Evolutionary conservation across 805 yeast genomes (phyloP).

Genomic region (Yarrowia sp.): DNA sequence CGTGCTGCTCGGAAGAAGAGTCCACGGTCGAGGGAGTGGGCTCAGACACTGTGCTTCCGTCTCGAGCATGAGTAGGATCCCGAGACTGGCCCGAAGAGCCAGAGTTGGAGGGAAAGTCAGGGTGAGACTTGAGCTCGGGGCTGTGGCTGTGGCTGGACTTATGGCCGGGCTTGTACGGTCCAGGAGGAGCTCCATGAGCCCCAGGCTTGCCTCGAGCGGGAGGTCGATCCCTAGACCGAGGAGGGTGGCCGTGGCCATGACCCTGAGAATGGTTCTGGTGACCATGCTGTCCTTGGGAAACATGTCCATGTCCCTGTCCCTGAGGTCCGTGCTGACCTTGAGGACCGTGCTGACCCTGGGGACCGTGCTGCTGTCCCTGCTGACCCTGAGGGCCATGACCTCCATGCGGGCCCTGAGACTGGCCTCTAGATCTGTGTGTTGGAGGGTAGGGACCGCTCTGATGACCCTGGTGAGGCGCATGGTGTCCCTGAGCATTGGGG

Average conservation of each 20-base stretch:
- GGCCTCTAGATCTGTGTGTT: not conserved
- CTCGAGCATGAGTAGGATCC: conserved; percentile 8
- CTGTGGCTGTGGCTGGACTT: conserved; percentile 37
- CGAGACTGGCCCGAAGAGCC: not conserved
- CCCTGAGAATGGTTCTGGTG: not conserved
- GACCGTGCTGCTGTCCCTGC: not conserved
- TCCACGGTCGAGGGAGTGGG: conserved; percentile 6
- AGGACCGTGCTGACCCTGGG: conserved; percentile 7
- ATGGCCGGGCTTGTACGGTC: conserved; percentile 29
- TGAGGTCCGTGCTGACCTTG: not conserved
- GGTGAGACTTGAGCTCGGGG: conserved; percentile 25
- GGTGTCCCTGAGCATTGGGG: not conserved
- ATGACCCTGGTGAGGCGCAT: conserved; percentile 7
- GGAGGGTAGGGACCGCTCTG: conserved; percentile 23
- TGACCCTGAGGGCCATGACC: not conserved
- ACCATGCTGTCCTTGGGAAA: not conserved
- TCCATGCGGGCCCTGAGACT: not conserved
- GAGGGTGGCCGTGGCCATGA: not conserved
- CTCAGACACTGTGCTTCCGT: conserved; percentile 9
- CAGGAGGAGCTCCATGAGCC: not conserved
- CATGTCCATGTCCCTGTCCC: conserved; percentile 4
- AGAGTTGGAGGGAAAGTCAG: conserved; percentile 7
- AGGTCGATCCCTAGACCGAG: not conserved
- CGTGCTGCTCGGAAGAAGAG: not conserved
- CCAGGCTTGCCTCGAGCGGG: conserved; percentile 19